Conservation (phyloP, 2,329 filamentous ascomycete genomes). For the Paraconiothyrium sp. region DNA sequence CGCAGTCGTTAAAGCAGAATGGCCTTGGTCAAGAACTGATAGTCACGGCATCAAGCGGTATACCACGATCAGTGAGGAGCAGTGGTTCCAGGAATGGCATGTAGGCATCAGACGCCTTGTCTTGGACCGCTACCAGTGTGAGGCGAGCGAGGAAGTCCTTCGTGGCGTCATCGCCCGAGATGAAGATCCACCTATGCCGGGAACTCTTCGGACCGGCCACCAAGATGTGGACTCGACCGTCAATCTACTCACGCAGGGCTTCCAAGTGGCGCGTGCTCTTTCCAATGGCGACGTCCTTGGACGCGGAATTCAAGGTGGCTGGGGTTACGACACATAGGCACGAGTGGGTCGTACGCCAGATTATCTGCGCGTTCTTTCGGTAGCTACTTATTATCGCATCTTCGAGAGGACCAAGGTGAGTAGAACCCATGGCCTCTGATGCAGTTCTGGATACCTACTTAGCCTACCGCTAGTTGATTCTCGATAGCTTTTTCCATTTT, state of each 20-base stretch:
- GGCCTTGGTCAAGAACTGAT: conserved; percentile 61
- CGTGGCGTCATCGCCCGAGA: conserved; percentile 38
- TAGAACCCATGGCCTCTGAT: background rate
- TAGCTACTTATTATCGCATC: background rate
- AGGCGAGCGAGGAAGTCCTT: conserved; percentile 60
- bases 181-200: conserved; percentile 57
- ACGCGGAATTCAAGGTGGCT: conserved; percentile 38
- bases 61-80: conserved; percentile 58
- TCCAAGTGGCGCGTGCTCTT: conserved; percentile 43
- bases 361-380: background rate
- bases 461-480: too few species aligned
- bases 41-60: conserved; percentile 56
- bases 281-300: conserved; percentile 30
- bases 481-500: too few species aligned
- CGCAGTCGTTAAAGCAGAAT: conserved; percentile 70
- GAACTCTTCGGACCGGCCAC: conserved; percentile 39
- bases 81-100: conserved; percentile 72
- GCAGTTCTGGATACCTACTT: background rate
- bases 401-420: too few species aligned
- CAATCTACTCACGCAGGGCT: conserved; percentile 44
- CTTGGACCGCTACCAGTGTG: conserved; percentile 64
- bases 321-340: conserved; percentile 43
- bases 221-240: conserved; percentile 43
- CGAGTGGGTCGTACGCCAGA: background rate
- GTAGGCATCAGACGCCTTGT: conserved; percentile 68